phyloP scores from a whole-genome alignment of 2,329 filamentous ascomycete genomes.

The Sclerotinia spermophila region DNA sequence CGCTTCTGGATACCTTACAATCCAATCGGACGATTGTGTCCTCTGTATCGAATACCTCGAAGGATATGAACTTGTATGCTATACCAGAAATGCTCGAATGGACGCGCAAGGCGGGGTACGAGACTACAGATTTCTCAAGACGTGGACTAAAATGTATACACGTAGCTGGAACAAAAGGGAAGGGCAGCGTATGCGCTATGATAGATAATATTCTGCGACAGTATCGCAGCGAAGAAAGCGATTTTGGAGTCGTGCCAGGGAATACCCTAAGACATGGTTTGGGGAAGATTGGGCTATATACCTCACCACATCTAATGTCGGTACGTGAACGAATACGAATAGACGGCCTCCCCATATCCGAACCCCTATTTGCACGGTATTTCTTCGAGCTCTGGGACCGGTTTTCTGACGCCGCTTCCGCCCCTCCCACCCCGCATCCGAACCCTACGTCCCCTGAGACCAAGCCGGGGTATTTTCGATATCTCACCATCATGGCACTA shows the following conservation, averaged over 20 bases:
- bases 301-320: constrained; percentile 64
- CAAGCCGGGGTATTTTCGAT: constrained; percentile 92
- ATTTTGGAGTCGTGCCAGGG: not conserved
- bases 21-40: constrained; percentile 31
- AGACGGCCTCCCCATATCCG: constrained; percentile 54
- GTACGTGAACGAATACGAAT: constrained; percentile 67
- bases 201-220: constrained; percentile 58
- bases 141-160: constrained; percentile 55
- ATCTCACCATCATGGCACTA: constrained; percentile 82
- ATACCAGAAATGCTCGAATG: constrained; percentile 38
- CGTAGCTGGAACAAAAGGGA: constrained; percentile 91
- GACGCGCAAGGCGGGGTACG: constrained; percentile 33
- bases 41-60: constrained; percentile 22
- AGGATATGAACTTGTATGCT: constrained; percentile 30
- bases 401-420: constrained; percentile 39
- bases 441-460: constrained; percentile 20
- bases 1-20: constrained; percentile 30
- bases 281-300: constrained; percentile 57
- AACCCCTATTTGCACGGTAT: constrained; percentile 57
- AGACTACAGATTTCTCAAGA: constrained; percentile 25
- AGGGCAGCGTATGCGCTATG: constrained; percentile 66
- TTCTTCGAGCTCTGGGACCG: constrained; percentile 66
- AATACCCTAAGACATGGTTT: constrained; percentile 15
- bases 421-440: constrained; percentile 25
- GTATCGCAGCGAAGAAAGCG: constrained; percentile 40